These are phyloP conservation scores for Trichoderma atroviride DNA, from an alignment of 2,329 filamentous ascomycete species.

Conservation along the genomic window DNA sequence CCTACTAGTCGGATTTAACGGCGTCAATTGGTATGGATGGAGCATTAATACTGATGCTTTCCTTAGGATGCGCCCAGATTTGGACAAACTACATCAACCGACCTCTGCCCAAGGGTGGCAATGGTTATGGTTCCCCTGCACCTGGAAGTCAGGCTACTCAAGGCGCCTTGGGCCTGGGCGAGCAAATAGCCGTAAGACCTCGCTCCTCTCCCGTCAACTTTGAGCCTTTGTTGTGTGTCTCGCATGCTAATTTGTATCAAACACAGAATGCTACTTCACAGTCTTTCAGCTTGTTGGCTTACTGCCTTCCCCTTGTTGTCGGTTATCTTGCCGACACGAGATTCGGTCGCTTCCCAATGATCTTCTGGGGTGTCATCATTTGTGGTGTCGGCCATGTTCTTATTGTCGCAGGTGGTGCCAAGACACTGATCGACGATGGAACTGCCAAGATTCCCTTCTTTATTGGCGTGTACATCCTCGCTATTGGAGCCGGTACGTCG, in stretches of 20 bases:
- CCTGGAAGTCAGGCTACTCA: constrained; percentile 49
- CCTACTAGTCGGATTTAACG: constrained; percentile 50
- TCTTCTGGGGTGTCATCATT: constrained; percentile 68
- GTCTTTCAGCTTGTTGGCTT: constrained; percentile 60
- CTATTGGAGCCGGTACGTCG: constrained; percentile 62
- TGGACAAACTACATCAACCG: constrained; percentile 63
- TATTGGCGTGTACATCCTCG: constrained; percentile 58
- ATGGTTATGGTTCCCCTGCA: constrained; percentile 50
- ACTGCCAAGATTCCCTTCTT: constrained; percentile 58
- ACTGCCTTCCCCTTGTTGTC: constrained; percentile 58
- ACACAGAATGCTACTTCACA: constrained; percentile 39
- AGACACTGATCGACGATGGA: constrained; percentile 47
- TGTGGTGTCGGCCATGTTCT: constrained; percentile 71
- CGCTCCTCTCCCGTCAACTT: constrained; percentile 35
- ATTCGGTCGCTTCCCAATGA: constrained; percentile 71
- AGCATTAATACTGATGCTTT: constrained; percentile 1
- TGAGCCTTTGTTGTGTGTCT: neutral
- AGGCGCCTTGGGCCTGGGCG: constrained; percentile 61
- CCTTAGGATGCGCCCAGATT: constrained; percentile 30
- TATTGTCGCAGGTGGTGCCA: constrained; percentile 62
- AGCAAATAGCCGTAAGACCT: constrained; percentile 30
- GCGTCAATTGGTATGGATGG: neutral
- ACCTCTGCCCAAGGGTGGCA: constrained; percentile 55
- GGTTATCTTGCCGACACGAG: constrained; percentile 67
- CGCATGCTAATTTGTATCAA: neutral